A percentile compares a stretch with the other conserved stretches of the same genome.
These are phyloP conservation scores for Theobroma grandiflorum DNA, from an alignment of 441 rosid species.

Conservation along the genomic window DNA sequence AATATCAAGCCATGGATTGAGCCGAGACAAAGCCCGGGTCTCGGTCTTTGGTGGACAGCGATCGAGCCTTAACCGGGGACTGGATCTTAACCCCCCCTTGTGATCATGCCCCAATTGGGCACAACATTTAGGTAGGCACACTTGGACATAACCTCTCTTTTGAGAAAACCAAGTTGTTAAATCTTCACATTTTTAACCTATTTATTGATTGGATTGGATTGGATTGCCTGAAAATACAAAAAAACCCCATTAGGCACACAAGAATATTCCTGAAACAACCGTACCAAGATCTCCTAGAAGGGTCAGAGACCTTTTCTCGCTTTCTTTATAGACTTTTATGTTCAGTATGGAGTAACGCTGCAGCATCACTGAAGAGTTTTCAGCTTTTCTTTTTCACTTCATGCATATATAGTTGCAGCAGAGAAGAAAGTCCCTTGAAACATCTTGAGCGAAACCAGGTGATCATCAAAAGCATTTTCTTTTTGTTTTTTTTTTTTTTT, in stretches of 20 bases:
- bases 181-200: background rate
- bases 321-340: background rate
- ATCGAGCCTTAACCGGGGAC: slow-evolving; percentile 36
- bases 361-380: background rate
- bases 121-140: slow-evolving; percentile 23
- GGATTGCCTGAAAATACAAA: background rate
- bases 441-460: slow-evolving; percentile 15
- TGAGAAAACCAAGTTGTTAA: slow-evolving; percentile 15
- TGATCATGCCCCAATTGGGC: slow-evolving; percentile 29
- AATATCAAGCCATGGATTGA: slow-evolving; percentile 38
- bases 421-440: slow-evolving; percentile 16
- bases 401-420: slow-evolving; percentile 1
- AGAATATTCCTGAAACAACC: background rate
- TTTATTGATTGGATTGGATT: background rate
- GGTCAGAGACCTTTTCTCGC: background rate
- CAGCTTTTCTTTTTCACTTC: background rate
- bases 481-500: background rate
- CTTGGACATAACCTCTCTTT: background rate
- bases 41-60: slow-evolving; percentile 35
- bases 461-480: slow-evolving; percentile 2
- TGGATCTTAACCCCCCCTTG: slow-evolving; percentile 27
- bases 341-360: background rate
- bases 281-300: background rate
- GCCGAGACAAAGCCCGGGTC: slow-evolving; percentile 42
- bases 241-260: background rate